Evolutionary conservation across 2,329 filamentous ascomycete species (phyloP).

Genomic region (Cytospora paraplurivora): DNA sequence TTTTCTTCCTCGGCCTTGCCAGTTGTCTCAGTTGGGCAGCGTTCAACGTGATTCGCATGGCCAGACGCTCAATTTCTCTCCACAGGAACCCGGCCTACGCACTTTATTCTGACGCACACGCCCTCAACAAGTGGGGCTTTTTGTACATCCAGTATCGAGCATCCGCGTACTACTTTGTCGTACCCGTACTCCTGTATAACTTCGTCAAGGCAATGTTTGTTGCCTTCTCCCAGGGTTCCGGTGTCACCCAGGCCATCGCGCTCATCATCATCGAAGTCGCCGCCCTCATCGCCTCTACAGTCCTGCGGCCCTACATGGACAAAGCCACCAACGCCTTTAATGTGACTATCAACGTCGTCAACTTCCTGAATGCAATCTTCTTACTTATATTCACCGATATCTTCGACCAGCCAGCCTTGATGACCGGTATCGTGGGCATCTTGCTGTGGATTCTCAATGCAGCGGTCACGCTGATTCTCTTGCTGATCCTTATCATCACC

Average conservation of each 20-base stretch:
- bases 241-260: constrained; percentile 72
- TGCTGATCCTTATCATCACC: constrained; percentile 76
- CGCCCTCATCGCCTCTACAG: constrained; percentile 70
- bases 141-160: constrained; percentile 88
- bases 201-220: constrained; percentile 82
- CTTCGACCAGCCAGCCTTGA: constrained; percentile 75
- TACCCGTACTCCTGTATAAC: constrained; percentile 71
- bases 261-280: constrained; percentile 74
- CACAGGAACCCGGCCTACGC: constrained; percentile 92
- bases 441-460: constrained; percentile 83
- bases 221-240: constrained; percentile 68
- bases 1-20: constrained; percentile 77
- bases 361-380: constrained; percentile 82
- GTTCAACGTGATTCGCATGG: constrained; percentile 79
- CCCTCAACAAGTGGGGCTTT: constrained; percentile 91
- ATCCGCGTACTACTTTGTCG: constrained; percentile 85
- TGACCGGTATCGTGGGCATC: constrained; percentile 81
- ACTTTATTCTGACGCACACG: constrained; percentile 81
- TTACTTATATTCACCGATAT: constrained; percentile 79
- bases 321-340: constrained; percentile 92
- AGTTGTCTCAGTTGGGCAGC: constrained; percentile 75
- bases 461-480: constrained; percentile 72
- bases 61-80: constrained; percentile 75
- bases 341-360: constrained; percentile 78
- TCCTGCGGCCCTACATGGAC: constrained; percentile 90